These are phyloP conservation scores for Phytomonas serpens DNA, from an alignment of 208 protist genomes.

Conservation along the genomic window DNA sequence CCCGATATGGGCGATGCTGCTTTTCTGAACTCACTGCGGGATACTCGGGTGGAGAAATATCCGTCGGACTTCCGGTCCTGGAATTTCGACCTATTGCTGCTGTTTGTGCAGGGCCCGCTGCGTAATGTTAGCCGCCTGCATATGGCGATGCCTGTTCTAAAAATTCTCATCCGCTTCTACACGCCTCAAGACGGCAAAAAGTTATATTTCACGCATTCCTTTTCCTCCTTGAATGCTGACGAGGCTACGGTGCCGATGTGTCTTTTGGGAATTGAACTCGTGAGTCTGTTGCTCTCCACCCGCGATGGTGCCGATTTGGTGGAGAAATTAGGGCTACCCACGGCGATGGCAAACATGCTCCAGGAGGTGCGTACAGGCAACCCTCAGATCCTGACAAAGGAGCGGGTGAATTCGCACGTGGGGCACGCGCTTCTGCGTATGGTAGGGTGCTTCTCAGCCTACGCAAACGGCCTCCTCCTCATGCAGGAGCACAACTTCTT, in stretches of 20 bases:
- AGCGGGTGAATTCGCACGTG: slow-evolving; percentile 42
- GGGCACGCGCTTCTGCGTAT: slow-evolving; percentile 73
- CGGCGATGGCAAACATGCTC: slow-evolving; percentile 38
- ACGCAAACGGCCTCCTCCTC: slow-evolving; percentile 74
- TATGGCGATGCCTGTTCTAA: slow-evolving; percentile 32
- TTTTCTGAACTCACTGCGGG: slow-evolving; percentile 38
- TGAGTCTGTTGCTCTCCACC: slow-evolving; percentile 72
- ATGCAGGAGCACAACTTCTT: slow-evolving; percentile 71
- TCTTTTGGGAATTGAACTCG: slow-evolving; percentile 52
- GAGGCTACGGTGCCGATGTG: slow-evolving; percentile 47
- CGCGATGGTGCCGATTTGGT: slow-evolving; percentile 54
- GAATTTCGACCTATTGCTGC: slow-evolving; percentile 67
- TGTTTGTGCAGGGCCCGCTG: slow-evolving; percentile 72
- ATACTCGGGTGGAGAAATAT: slow-evolving; percentile 44
- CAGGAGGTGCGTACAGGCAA: slow-evolving; percentile 56
- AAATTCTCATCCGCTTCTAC: slow-evolving; percentile 68
- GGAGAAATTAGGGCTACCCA: slow-evolving; percentile 37
- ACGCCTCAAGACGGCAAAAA: slow-evolving; percentile 23
- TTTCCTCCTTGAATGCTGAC: slow-evolving; percentile 33
- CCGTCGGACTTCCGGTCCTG: slow-evolving; percentile 27
- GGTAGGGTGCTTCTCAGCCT: slow-evolving; percentile 58
- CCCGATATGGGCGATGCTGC: slow-evolving; percentile 56
- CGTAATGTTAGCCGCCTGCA: slow-evolving; percentile 43
- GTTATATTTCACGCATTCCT: slow-evolving; percentile 35
- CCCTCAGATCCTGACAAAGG: slow-evolving; percentile 37